These are phyloP conservation scores for Sugiyamaella grinbergsii DNA, from an alignment of 1,139 yeast species.

Conservation along the genomic window DNA sequence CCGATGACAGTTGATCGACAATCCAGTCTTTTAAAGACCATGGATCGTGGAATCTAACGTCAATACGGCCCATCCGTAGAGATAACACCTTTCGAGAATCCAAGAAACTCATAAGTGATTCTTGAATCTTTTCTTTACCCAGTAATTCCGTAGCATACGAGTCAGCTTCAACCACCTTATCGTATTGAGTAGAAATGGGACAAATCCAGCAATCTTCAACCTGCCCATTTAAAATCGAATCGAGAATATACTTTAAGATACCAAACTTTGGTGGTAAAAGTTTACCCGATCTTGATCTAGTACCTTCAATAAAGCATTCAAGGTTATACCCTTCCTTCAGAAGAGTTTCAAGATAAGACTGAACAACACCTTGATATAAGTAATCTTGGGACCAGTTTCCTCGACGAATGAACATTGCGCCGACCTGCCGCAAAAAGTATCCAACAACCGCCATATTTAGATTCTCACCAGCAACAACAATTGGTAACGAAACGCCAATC, in stretches of 20 bases:
- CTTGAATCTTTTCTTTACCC: conserved; percentile 58
- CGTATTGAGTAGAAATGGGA: conserved; percentile 65
- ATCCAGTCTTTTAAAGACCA: conserved; percentile 46
- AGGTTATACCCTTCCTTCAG: conserved; percentile 55
- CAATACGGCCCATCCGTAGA: conserved; percentile 47
- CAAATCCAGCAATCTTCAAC: conserved; percentile 53
- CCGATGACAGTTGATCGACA: conserved; percentile 37
- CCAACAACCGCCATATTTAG: conserved; percentile 66
- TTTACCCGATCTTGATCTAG: conserved; percentile 68
- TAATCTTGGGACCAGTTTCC: conserved; percentile 49
- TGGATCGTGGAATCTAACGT: conserved; percentile 47
- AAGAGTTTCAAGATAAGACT: conserved; percentile 56
- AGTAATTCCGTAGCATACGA: conserved; percentile 61
- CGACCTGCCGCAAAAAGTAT: conserved; percentile 44
- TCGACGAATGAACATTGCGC: conserved; percentile 48
- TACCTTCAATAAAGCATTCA: conserved; percentile 69
- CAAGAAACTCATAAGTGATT: conserved; percentile 43
- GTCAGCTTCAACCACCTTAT: conserved; percentile 67
- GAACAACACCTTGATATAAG: conserved; percentile 57
- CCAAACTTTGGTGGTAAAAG: conserved; percentile 66
- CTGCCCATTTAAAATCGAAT: conserved; percentile 49
- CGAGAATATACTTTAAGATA: conserved; percentile 56
- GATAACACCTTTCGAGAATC: conserved; percentile 43
- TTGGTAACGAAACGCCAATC: conserved; percentile 59
- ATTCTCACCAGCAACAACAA: conserved; percentile 70